Evolutionary conservation across 1,284 basidiomycete genomes (phyloP).

Genomic region (Amylostereum areolatum): DNA sequence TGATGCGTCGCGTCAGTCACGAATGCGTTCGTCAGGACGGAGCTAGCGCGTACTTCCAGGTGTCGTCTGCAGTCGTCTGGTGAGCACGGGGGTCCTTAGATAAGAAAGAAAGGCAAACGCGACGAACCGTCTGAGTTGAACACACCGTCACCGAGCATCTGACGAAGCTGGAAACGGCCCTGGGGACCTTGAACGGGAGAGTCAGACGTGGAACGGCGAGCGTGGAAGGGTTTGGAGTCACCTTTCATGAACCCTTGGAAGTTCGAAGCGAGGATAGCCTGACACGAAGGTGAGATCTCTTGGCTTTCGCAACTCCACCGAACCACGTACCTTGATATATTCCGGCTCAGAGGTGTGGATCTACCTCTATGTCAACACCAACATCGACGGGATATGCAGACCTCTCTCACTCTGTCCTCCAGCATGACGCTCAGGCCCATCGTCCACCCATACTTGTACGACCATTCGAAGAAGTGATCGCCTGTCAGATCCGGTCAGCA

Average conservation of each 20-base stretch:
- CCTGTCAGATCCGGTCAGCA: background rate
- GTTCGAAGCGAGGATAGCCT: constrained; percentile 6
- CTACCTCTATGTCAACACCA: background rate
- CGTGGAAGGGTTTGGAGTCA: background rate
- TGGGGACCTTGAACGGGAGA: background rate
- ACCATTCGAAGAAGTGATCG: background rate
- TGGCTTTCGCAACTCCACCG: background rate
- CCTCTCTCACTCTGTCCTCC: background rate
- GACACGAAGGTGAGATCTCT: background rate
- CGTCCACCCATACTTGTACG: background rate
- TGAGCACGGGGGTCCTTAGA: background rate
- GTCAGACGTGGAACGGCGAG: background rate
- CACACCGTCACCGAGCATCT: constrained; percentile 9
- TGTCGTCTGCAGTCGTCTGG: constrained; percentile 15
- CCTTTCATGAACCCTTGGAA: constrained; percentile 8
- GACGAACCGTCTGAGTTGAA: constrained; percentile 11
- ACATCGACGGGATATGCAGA: background rate
- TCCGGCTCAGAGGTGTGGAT: constrained; percentile 7
- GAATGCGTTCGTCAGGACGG: background rate
- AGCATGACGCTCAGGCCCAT: background rate
- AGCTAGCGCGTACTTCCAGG: constrained; percentile 21
- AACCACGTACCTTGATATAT: constrained; percentile 4
- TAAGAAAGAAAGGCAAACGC: background rate
- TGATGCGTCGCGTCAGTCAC: constrained; percentile 2
- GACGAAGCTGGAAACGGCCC: background rate